Conservation (phyloP, 257 asterid species). For the Lavandula angustifolia region DNA sequence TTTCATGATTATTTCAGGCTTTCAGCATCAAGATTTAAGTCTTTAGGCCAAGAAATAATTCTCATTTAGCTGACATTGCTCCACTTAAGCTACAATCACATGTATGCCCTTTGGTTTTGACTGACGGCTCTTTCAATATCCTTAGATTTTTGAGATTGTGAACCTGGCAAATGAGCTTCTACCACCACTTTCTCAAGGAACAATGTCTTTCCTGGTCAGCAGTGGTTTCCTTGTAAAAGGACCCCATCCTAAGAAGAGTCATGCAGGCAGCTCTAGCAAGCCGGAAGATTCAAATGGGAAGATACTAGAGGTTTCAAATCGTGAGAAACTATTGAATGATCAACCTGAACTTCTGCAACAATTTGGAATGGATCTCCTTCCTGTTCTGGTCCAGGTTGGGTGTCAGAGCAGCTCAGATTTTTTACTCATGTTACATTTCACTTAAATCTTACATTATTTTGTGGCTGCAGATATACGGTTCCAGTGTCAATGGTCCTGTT, state of each 20-base stretch:
- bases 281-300: constrained; percentile 63
- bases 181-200: constrained; percentile 95
- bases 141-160: constrained; percentile 93
- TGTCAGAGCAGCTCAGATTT: constrained; percentile 17
- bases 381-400: constrained; percentile 87
- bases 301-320: constrained; percentile 60
- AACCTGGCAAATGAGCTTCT: constrained; percentile 99
- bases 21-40: neutral
- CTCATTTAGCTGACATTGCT: neutral
- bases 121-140: constrained; percentile 8
- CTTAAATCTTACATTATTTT: constrained; percentile 23
- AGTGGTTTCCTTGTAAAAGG: constrained; percentile 62
- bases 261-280: constrained; percentile 65
- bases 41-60: constrained; percentile 14
- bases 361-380: constrained; percentile 92
- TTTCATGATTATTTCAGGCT: neutral
- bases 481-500: constrained; percentile 96
- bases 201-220: constrained; percentile 75
- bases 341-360: constrained; percentile 96
- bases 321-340: constrained; percentile 77
- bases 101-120: neutral
- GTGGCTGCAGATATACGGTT: constrained; percentile 80
- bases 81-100: neutral
- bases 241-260: constrained; percentile 57
- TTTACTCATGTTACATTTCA: neutral